phyloP scores from a whole-genome alignment of 352 stramenopile species.

The Phytopythium sindhum region DNA sequence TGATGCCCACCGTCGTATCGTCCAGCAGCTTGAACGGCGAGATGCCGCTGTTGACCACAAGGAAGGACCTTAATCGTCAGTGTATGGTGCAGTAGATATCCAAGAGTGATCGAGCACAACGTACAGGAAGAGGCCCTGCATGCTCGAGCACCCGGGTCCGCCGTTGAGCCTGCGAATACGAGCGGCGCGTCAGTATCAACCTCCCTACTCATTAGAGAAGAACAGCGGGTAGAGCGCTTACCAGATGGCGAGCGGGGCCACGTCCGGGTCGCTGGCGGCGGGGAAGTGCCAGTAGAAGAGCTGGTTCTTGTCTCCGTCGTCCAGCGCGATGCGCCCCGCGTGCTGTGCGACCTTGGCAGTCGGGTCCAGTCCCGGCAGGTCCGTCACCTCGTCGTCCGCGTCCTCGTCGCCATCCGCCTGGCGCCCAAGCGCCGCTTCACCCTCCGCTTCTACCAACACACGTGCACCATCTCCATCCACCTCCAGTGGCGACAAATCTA shows the following conservation, averaged over 20 bases:
- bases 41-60: conserved; percentile 32
- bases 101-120: conserved; percentile 10
- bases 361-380: conserved; percentile 51
- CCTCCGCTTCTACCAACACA: conserved; percentile 8
- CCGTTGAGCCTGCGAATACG: conserved; percentile 56
- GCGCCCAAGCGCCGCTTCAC: not conserved
- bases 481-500: not conserved
- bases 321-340: conserved; percentile 53
- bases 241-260: conserved; percentile 67
- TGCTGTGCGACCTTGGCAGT: conserved; percentile 58
- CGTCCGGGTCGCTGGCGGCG: conserved; percentile 38
- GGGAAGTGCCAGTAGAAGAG: conserved; percentile 86
- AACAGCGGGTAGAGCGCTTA: conserved; percentile 16
- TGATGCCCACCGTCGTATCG: conserved; percentile 46
- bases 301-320: conserved; percentile 40
- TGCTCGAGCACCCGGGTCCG: conserved; percentile 77
- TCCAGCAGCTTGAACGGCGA: conserved; percentile 66
- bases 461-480: not conserved
- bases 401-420: conserved; percentile 10
- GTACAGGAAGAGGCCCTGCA: conserved; percentile 74
- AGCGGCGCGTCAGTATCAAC: not conserved
- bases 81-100: not conserved
- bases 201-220: not conserved
- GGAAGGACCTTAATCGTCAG: not conserved
- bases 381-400: conserved; percentile 37